Evolutionary conservation across 2,329 filamentous ascomycete genomes (phyloP).

Genomic region (Penicillium rolfsii): DNA sequence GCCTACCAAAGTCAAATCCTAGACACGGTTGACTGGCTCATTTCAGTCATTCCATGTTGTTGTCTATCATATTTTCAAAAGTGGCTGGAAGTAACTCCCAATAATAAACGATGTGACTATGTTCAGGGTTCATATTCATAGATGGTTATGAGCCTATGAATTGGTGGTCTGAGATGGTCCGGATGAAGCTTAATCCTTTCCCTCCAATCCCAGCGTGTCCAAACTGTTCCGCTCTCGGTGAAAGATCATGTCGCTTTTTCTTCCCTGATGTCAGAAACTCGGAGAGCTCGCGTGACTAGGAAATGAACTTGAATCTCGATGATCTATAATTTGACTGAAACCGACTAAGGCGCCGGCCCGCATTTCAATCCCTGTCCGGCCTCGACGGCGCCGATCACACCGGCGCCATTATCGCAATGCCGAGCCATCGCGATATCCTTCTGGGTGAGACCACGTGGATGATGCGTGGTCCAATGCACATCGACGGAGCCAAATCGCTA

Average conservation of each 20-base stretch:
- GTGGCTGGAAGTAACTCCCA: no score
- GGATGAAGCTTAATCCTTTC: constrained; percentile 3
- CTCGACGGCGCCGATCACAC: constrained; percentile 38
- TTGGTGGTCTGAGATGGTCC: no score
- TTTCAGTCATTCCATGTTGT: no score
- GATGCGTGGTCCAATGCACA: constrained; percentile 47
- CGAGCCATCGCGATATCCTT: constrained; percentile 44
- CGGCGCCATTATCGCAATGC: constrained; percentile 43
- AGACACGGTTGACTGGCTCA: no score
- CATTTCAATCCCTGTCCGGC: constrained; percentile 38
- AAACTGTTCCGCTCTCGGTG: constrained; percentile 6
- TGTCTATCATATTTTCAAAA: no score
- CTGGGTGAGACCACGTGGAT: constrained; percentile 42
- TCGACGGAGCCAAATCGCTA: constrained; percentile 43
- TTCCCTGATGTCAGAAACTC: not conserved
- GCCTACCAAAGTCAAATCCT: no score
- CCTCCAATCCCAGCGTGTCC: not conserved
- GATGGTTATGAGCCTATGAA: no score
- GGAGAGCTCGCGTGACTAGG: not conserved
- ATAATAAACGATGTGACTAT: no score
- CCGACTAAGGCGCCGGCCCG: constrained; percentile 13
- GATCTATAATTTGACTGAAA: not conserved
- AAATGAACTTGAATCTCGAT: no score
- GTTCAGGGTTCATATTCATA: no score
- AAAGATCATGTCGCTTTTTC: constrained; percentile 2